Percentiles rank a stretch among this genome's conserved stretches.
These are phyloP conservation scores for Clarireedia paspali DNA, from an alignment of 2,329 filamentous ascomycete species.

Conservation along the genomic window DNA sequence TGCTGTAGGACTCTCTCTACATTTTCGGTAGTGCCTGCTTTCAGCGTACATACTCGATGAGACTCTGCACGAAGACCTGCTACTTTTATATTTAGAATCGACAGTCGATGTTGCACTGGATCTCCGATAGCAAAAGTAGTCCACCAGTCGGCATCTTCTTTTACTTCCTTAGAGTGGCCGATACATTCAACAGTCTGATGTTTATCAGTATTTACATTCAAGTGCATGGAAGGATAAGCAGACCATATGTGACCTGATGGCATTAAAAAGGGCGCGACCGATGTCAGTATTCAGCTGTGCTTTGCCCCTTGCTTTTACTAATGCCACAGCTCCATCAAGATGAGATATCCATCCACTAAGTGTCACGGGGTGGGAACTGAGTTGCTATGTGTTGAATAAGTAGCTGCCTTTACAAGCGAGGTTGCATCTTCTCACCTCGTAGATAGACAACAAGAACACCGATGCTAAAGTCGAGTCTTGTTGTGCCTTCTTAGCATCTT, in stretches of 20 bases:
- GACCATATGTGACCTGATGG: constrained; percentile 53
- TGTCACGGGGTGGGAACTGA: constrained; percentile 45
- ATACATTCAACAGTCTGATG: constrained; percentile 49
- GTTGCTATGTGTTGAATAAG: constrained; percentile 25
- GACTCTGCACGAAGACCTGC: constrained; percentile 46
- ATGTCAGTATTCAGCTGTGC: constrained; percentile 43
- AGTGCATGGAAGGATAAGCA: constrained; percentile 5
- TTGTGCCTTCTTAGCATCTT: constrained; percentile 39
- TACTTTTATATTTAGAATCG: constrained; percentile 42
- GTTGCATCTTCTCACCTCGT: constrained; percentile 37
- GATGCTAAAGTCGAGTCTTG: constrained; percentile 49
- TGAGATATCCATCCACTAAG: constrained; percentile 53
- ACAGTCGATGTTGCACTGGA: constrained; percentile 35
- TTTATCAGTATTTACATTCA: constrained; percentile 36
- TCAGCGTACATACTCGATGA: constrained; percentile 39
- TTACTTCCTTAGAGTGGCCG: constrained; percentile 40
- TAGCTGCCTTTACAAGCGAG: neutral
- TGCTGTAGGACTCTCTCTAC: constrained; percentile 42
- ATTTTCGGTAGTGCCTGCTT: constrained; percentile 39
- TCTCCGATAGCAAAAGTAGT: constrained; percentile 42
- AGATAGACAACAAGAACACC: constrained; percentile 51
- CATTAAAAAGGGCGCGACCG: constrained; percentile 48
- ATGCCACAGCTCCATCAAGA: constrained; percentile 50
- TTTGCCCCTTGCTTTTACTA: constrained; percentile 47
- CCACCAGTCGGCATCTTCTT: constrained; percentile 51